Percentiles rank a stretch among this genome's conserved stretches.
phyloP scores from a whole-genome alignment of 148 eudicot species.

The Spergularia marina region DNA sequence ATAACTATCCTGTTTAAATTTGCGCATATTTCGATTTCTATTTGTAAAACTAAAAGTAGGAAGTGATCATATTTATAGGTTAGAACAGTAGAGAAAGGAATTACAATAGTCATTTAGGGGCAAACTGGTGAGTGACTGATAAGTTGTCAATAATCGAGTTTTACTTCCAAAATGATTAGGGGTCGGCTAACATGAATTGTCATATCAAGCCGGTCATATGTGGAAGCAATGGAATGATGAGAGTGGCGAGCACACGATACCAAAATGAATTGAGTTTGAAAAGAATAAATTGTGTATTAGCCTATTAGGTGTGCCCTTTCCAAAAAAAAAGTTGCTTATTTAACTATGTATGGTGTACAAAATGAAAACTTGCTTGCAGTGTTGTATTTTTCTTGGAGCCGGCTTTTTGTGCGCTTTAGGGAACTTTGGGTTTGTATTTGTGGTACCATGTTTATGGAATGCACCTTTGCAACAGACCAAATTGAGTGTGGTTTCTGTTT shows the following conservation, averaged over 20 bases:
- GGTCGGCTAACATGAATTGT: too few species aligned
- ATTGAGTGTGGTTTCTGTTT: not conserved
- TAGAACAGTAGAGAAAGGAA: not conserved
- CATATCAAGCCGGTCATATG: too few species aligned
- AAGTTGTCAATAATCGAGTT: not conserved
- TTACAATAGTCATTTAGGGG: not conserved
- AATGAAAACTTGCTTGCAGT: not conserved
- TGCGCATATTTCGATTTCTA: not conserved
- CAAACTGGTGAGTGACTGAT: not conserved
- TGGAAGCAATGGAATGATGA: too few species aligned
- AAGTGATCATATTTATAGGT: not conserved
- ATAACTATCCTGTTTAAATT: not conserved
- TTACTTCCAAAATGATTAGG: too few species aligned
- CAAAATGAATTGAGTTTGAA: too few species aligned
- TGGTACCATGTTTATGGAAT: not conserved
- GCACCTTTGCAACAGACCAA: not conserved
- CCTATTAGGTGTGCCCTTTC: too few species aligned
- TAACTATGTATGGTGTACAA: not conserved
- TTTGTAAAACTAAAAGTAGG: not conserved
- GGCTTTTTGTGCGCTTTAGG: not conserved
- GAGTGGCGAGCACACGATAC: too few species aligned
- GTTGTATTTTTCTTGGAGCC: not conserved
- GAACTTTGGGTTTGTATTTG: not conserved
- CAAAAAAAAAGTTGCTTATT: too few species aligned
- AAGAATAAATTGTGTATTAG: too few species aligned